Base-by-base conservation (phyloP, 2,329 filamentous ascomycete genomes). In the Penicillium hesseltinei region DNA sequence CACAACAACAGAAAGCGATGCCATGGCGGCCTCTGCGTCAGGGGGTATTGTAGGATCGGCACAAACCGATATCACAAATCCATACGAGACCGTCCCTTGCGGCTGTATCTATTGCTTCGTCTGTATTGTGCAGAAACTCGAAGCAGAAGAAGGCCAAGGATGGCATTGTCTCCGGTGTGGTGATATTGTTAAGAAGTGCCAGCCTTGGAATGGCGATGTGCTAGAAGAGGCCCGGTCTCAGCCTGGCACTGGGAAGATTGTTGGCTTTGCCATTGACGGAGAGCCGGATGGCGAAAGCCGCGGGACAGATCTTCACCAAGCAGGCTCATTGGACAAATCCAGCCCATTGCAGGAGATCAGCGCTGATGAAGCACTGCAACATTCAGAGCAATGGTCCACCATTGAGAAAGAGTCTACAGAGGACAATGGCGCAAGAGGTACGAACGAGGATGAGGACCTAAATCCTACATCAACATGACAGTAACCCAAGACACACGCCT, bases 81-180 rank as follows among this genome's bases (percentile, higher is more conserved):
- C 94, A 0, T 99, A 99, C 72, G 91, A 96, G 76, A 86, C 92
- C 0, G 84, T 92, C 2, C 88, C 91, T 0, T 99, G 94, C 68
- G 89, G 89, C 0, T 96, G 92, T 73, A 82, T 97, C 58, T 99
- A 97, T 77, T 99, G 94, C 75, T 99, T 95, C 71, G 91, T 96
- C 19, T 99, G 94, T 70, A 77, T 97, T n/a, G 91, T 92, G 3
- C 91, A 92, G 57, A 86, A 90, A 58, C 82, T 99, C 43, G 93
- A 97, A 74, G 86, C 88, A 5, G 93, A 97, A 75, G 93, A 97
- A 72, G 94, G 93, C 33, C 91, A 97, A 70, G 93, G 93, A 2
- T 97, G 92, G 91, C 84, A 86, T 11, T 99, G 94, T 76, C 78
- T 99, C 46, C 84, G 94, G 21, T 99, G 94, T 70, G 92, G 92